Evolutionary conservation across 257 asterid species (phyloP), one percentile per base, ranked within the genome.

Genomic region (Solanum pimpinellifolium): DNA sequence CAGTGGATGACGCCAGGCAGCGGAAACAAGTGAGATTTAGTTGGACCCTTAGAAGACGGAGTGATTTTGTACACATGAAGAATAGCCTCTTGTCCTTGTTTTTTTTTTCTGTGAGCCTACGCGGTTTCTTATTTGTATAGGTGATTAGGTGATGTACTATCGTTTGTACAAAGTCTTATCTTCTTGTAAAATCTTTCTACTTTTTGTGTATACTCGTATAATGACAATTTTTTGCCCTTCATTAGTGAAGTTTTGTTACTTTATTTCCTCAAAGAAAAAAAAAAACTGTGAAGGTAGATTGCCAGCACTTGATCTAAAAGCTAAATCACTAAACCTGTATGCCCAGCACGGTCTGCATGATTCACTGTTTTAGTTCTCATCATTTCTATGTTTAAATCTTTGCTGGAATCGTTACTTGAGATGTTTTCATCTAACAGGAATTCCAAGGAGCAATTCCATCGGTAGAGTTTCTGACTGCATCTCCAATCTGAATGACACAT

Each of bases 401-500:
- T 78, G 49, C 42, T n/a, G 84, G 87, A 87, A 85, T 59, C 56
- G 33, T 69, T 86, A 60, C 49, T 59, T 87, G 74, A 86, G 88
- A 87, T 92, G 66, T 70, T 35, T 86, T 86, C 88, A 70, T 87
- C 12, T 86, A 52, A 86, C 89, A 96, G 99, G 98, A 89, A 93
- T 95, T 85, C 95, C 94, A 59, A 94, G 98, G 92, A 94, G 93
- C 87, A 89, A 88, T 90, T 93, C 98, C 46, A 94, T 94, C 90
- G 99, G 99, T 18, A 94, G 91, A 92, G 88, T 96, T 88, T 91
- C 96, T 87, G 98, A 93, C 87, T 93, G 93, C 88, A 87, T 91
- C 88, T 90, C 96, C 49, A 92, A 91, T 88, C 90, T 94, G 80
- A 88, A 90, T 88, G 92, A 92, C 20, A 95, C 92, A 89, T 87